phyloP scores from a whole-genome alignment of 2,329 filamentous ascomycete genomes.

The Sporothrix curviconia region DNA sequence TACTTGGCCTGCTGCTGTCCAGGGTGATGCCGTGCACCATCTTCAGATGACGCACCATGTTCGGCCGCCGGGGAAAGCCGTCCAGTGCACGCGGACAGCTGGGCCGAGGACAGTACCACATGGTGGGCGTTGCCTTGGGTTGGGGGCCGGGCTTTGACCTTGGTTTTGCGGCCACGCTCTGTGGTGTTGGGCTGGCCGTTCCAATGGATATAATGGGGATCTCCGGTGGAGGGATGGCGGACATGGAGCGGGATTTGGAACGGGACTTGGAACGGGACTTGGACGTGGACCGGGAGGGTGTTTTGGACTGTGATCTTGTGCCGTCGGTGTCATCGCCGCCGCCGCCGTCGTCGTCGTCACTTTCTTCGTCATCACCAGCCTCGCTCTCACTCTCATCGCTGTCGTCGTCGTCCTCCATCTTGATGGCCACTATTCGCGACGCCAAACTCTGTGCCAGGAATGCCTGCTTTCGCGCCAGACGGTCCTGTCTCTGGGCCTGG shows the following conservation, averaged over 20 bases:
- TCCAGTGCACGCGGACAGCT: conserved; percentile 31
- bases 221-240: background rate
- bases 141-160: background rate
- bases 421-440: too few species aligned
- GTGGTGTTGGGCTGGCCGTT: too few species aligned
- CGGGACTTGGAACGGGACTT: background rate
- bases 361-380: background rate
- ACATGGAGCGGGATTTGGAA: too few species aligned
- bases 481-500: too few species aligned
- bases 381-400: background rate
- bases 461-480: too few species aligned
- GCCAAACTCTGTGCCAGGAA: too few species aligned
- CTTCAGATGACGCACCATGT: conserved; percentile 39
- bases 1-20: background rate
- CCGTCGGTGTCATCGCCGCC: background rate
- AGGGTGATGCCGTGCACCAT: conserved; percentile 30
- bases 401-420: background rate
- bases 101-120: conserved; percentile 23
- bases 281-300: background rate
- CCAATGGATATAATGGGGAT: too few species aligned
- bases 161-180: background rate
- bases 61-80: conserved; percentile 32
- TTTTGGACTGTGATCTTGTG: too few species aligned
- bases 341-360: background rate
- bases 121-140: background rate